A percentile compares a stretch with the other conserved stretches of the same genome.
Evolutionary conservation across 176 grass and related monocot genomes (phyloP).

Genomic region (Oryza meridionalis): DNA sequence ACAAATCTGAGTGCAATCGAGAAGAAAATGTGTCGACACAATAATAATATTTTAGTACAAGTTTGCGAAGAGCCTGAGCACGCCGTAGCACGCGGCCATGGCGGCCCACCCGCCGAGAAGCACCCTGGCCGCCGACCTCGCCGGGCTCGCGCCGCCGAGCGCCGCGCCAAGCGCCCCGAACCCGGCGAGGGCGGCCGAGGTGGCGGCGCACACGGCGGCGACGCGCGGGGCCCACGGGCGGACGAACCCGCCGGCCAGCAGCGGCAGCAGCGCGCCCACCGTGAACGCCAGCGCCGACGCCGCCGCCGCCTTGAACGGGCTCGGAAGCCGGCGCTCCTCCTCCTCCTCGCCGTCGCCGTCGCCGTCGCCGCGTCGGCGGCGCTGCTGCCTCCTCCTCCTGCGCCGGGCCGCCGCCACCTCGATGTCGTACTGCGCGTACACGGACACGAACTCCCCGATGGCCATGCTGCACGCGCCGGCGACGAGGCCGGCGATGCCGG

Average conservation of each 20-base stretch:
- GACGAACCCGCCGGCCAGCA: constrained; percentile 45
- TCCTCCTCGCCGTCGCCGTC: neutral
- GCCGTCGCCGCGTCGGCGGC: neutral
- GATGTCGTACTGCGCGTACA: constrained; percentile 35
- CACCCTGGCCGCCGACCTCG: constrained; percentile 29
- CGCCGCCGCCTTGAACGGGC: constrained; percentile 36
- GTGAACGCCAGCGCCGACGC: constrained; percentile 48
- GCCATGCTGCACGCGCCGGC: constrained; percentile 2
- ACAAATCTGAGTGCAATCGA: no score
- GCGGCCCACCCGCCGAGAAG: constrained; percentile 51
- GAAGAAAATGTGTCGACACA: no score
- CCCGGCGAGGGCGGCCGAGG: constrained; percentile 27
- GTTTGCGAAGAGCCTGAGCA: constrained; percentile 36
- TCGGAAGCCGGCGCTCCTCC: constrained; percentile 15
- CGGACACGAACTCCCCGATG: neutral
- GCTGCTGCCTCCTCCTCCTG: neutral
- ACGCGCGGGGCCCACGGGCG: constrained; percentile 23
- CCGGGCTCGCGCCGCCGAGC: constrained; percentile 25
- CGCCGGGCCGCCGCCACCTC: constrained; percentile 51
- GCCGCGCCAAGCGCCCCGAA: constrained; percentile 35
- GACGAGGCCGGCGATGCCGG: constrained; percentile 51
- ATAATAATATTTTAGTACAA: neutral
- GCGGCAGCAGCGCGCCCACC: constrained; percentile 33
- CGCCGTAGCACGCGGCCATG: constrained; percentile 52
- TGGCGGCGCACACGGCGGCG: constrained; percentile 26